A percentile compares a stretch with the other conserved stretches of the same genome.
These are phyloP conservation scores for Westerdykella sp. DNA, from an alignment of 2,329 filamentous ascomycete species.

Conservation along the genomic window DNA sequence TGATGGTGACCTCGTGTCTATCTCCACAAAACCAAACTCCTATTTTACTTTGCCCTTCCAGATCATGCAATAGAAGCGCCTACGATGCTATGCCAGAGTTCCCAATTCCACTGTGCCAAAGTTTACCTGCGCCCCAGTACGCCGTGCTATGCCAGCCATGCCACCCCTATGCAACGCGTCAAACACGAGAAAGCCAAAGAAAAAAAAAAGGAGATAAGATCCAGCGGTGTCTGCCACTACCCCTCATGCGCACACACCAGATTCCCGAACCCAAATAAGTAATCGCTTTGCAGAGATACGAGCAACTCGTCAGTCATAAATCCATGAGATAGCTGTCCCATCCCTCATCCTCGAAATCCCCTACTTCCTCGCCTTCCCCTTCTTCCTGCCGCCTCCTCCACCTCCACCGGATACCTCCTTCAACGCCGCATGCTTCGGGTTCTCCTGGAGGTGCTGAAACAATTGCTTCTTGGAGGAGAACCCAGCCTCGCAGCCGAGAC, in stretches of 20 bases:
- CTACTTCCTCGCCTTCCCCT: slow-evolving; percentile 11
- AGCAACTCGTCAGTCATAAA: background rate
- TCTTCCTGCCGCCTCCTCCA: slow-evolving; percentile 9
- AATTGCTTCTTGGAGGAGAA: slow-evolving; percentile 71
- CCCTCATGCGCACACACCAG: background rate
- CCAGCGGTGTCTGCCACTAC: background rate
- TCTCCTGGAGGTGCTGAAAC: slow-evolving; percentile 64
- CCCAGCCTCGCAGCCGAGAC: slow-evolving; percentile 67
- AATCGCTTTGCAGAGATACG: too few species aligned
- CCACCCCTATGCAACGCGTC: background rate
- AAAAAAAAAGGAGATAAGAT: background rate
- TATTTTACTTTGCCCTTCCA: too few species aligned
- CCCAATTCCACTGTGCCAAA: too few species aligned
- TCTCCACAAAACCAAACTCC: too few species aligned
- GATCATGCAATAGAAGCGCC: too few species aligned
- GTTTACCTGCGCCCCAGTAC: background rate
- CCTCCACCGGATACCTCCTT: slow-evolving; percentile 7
- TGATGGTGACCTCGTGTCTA: too few species aligned
- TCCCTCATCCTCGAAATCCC: slow-evolving; percentile 10
- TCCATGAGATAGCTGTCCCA: background rate
- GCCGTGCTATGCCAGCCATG: background rate
- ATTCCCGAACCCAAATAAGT: too few species aligned
- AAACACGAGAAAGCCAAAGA: background rate
- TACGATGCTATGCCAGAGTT: too few species aligned
- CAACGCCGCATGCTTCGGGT: slow-evolving; percentile 57